phyloP scores from a whole-genome alignment of 805 yeast genomes.

The Lipomyces spencermartinsiae region DNA sequence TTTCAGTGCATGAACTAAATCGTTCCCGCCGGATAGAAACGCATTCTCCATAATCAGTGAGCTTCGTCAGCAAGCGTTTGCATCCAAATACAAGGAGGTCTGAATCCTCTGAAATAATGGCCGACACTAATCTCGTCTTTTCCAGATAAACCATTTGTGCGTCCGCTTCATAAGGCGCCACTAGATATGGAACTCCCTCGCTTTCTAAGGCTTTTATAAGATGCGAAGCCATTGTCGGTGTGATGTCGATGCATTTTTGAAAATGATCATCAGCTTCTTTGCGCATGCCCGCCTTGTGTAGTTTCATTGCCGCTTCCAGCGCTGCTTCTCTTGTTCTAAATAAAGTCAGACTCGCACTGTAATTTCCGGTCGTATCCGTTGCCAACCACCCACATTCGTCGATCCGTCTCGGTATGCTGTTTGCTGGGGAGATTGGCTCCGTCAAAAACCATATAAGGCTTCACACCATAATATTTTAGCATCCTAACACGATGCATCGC shows the following conservation, averaged over 20 bases:
- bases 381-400: conserved; percentile 51
- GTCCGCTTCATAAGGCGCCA: conserved; percentile 98
- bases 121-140: conserved; percentile 73
- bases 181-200: conserved; percentile 69
- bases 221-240: conserved; percentile 89
- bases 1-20: conserved; percentile 55
- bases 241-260: conserved; percentile 81
- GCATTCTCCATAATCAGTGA: conserved; percentile 72
- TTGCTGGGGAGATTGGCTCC: conserved; percentile 88
- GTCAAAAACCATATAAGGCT: conserved; percentile 90
- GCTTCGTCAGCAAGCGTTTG: conserved; percentile 72
- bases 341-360: background rate
- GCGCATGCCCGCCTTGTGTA: conserved; percentile 59
- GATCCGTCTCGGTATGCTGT: conserved; percentile 68
- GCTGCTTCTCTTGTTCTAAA: conserved; percentile 59
- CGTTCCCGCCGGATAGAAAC: conserved; percentile 67
- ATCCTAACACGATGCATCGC: conserved; percentile 70
- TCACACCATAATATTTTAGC: conserved; percentile 70
- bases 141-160: conserved; percentile 94
- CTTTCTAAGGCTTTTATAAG: conserved; percentile 69
- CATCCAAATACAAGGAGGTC: conserved; percentile 92
- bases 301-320: conserved; percentile 59
- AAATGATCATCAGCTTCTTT: conserved; percentile 69
- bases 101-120: conserved; percentile 91
- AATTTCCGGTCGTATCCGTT: background rate